Percentiles rank a stretch among this genome's conserved stretches.
Evolutionary conservation across 148 eudicot genomes (phyloP).

Genomic region (Arbutus unedo): DNA sequence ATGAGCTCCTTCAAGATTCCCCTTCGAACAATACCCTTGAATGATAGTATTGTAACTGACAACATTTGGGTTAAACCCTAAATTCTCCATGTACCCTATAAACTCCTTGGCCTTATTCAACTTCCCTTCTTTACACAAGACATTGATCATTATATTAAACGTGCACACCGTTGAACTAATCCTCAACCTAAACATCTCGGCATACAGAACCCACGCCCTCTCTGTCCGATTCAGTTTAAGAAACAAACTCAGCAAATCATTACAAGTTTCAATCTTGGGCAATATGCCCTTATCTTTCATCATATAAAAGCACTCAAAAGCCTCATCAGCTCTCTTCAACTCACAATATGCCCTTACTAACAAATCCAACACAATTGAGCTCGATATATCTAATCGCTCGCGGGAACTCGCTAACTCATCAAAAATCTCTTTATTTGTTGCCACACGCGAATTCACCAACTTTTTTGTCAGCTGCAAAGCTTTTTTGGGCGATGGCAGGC

Average conservation of each 20-base stretch:
- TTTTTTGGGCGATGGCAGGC: conserved; percentile 34
- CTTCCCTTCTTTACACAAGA: conserved; percentile 72
- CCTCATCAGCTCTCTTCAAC: conserved; percentile 46
- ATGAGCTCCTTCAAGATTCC: conserved; percentile 51
- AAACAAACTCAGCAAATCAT: conserved; percentile 56
- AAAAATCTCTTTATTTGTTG: conserved; percentile 24
- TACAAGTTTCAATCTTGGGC: conserved; percentile 58
- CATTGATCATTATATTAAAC: conserved; percentile 75
- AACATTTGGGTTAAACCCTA: conserved; percentile 56
- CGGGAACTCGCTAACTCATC: conserved; percentile 37
- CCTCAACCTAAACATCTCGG: conserved; percentile 63
- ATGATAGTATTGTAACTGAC: conserved; percentile 65
- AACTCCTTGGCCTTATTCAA: conserved; percentile 62
- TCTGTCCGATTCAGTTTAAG: conserved; percentile 35
- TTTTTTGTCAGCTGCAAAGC: conserved; percentile 34
- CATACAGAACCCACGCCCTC: conserved; percentile 61
- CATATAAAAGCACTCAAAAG: conserved; percentile 46
- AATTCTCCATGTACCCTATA: conserved; percentile 50
- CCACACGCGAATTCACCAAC: conserved; percentile 20
- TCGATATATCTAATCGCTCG: conserved; percentile 25
- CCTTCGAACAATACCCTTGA: conserved; percentile 53
- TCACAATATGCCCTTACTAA: conserved; percentile 50
- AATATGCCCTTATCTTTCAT: conserved; percentile 42
- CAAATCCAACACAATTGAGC: conserved; percentile 43
- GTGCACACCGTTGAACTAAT: conserved; percentile 53